These are phyloP conservation scores for Cryptococcus floricola DNA, from an alignment of 1,284 basidiomycete genomes.

Conservation along the genomic window DNA sequence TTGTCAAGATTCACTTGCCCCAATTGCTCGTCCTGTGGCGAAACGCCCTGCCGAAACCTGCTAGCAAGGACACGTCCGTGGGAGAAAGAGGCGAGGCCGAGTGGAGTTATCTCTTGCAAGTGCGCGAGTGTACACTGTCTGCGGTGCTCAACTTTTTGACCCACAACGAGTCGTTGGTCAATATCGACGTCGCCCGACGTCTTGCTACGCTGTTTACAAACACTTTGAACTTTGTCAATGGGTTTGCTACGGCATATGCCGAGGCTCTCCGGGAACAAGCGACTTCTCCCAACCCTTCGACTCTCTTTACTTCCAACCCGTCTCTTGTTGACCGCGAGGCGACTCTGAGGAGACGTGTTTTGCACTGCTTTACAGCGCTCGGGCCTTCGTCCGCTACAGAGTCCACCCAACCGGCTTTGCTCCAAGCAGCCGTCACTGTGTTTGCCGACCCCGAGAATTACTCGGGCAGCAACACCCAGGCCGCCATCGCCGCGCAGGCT, in stretches of 20 bases:
- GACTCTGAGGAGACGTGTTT: slow-evolving; percentile 74
- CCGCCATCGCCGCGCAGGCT: slow-evolving; percentile 82
- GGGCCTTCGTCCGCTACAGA: slow-evolving; percentile 77
- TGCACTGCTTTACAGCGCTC: slow-evolving; percentile 82
- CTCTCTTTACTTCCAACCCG: slow-evolving; percentile 53
- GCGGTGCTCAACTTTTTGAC: slow-evolving; percentile 83
- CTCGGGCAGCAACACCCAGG: slow-evolving; percentile 78
- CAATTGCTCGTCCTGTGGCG: slow-evolving; percentile 94
- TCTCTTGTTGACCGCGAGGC: slow-evolving; percentile 75
- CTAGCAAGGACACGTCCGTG: slow-evolving; percentile 71
- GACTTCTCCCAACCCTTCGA: slow-evolving; percentile 43
- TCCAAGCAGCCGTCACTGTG: slow-evolving; percentile 78
- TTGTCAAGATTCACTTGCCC: slow-evolving; percentile 84
- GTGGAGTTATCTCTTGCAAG: slow-evolving; percentile 87
- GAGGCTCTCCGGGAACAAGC: slow-evolving; percentile 48
- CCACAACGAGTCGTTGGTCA: slow-evolving; percentile 75
- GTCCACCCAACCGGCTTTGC: slow-evolving; percentile 68
- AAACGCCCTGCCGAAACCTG: slow-evolving; percentile 92
- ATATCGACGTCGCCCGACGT: slow-evolving; percentile 83
- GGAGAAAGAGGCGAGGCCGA: slow-evolving; percentile 68
- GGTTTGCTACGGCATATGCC: slow-evolving; percentile 51
- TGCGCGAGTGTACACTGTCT: slow-evolving; percentile 84
- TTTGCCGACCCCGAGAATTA: slow-evolving; percentile 73
- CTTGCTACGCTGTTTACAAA: slow-evolving; percentile 83
- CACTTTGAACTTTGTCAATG: slow-evolving; percentile 80